Base-by-base conservation (phyloP, 2,329 filamentous ascomycete species). In the Penicillium sp. region DNA sequence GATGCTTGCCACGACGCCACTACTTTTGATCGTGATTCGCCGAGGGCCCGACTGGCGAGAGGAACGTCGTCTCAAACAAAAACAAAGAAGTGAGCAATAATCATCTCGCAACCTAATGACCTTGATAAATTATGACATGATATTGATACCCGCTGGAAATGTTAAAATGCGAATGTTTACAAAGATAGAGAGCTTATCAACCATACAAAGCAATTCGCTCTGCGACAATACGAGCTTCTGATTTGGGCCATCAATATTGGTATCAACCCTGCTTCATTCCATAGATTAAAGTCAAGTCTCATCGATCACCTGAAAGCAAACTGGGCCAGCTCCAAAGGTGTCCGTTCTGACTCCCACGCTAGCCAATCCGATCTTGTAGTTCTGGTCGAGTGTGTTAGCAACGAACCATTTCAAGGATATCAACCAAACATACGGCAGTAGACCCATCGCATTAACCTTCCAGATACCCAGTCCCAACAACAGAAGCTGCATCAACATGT, bases 281-380 rank as follows among this genome's bases (percentile, higher is more conserved):
- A 13, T 22, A 22, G 43, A 34, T 42, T 34, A 34, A 18, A 18
- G 11, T 47, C 9, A 14, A 11, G 21, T 43, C 16, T 1, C 10
- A 27, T 13, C 2, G 3, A 57, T 71, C 59, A 76, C 55, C 67
- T 65, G 56, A 89, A 78, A 24, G 85, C 86, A 61, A 85, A 80
- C 56, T 87, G 81, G 8, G 87, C 86, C 58, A 81, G 77, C 70
- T 92, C 89, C 59, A 89, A 64, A 14, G 88, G 83, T 61, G 86
- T 81, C 68, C 90, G 83, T 71, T 89, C 86, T 16, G 82, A 81
- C 73, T 99, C 94, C 94, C 94, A 99, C 53, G 93, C 93, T 67
- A 99, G 79, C 94, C 94, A 99, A 75, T 99, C 94, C 62, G 92
- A 96, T 71, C 91, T 87, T 56, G 94, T 97, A 50, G 94, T 99